Base-by-base conservation (phyloP, 148 eudicot species). In the Persicaria maculosa region DNA sequence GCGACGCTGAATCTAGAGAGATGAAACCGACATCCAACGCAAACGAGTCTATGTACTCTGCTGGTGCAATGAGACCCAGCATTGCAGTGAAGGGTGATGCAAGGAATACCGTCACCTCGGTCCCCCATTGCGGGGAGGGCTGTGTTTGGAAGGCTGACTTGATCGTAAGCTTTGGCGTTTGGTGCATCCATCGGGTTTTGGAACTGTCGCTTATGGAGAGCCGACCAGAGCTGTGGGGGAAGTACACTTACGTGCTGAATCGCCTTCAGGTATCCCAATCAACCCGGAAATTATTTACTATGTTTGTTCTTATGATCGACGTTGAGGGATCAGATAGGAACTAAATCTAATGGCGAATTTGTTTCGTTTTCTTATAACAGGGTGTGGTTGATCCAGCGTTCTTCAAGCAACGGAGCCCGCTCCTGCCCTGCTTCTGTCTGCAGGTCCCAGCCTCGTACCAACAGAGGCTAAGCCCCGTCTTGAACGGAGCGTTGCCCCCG, bases 221-320 rank as follows among this genome's bases (percentile, higher is more conserved):
- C 81, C 86, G 98, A 78, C 98, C 98, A 5, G 98, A 95, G 81
- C 91, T 95, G 0, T 95, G 98, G 98, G 98, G 98, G 48, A 92
- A 92, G 77, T 95, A 95, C 79, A 95, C 98, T 44, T 95, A 90
- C 9, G 97, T 95, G 69, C 86, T 95, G 11, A 95, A 95, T 72
- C 98, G 97, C 76, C 98, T 95, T 76, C 98, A 95, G 96, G 98
- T 95, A 86, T 86, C 77, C 54, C 54, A 65, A 36, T 65, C 70
- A 40, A 43, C 70, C 4, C 6, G n/a, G 5, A 61, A 62, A 62
- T 17, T 5, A 4, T 11, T 62, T 62, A 8, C 52, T 8, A 48
- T 48, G 15, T 12, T 7, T 48, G 52, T 25, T 61, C 31, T 58
- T n/a, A n/a, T n/a, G 7, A 11, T 58, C 20, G 19, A 7, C 0